phyloP scores from a whole-genome alignment of 2,329 filamentous ascomycete species.

The Thyridium curvatum region DNA sequence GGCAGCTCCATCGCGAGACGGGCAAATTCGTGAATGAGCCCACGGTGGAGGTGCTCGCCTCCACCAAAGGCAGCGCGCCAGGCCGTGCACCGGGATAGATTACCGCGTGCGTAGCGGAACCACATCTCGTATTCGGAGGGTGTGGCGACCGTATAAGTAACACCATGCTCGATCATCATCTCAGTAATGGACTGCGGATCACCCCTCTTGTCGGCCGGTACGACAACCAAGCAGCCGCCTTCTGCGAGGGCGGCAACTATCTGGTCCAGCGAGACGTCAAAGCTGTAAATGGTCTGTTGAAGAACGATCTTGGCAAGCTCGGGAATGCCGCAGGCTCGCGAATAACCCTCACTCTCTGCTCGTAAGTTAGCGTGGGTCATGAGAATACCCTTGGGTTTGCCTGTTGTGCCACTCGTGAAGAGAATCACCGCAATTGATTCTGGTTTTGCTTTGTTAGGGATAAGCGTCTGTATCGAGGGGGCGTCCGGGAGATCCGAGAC shows the following conservation, averaged over 20 bases:
- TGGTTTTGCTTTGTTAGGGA: no score
- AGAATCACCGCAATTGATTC: slow-evolving; percentile 18
- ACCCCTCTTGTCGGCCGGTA: slow-evolving; percentile 12
- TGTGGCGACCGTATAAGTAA: slow-evolving; percentile 26
- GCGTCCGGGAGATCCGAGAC: no score
- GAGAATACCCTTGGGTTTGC: slow-evolving; percentile 33
- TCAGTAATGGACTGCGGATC: slow-evolving; percentile 22
- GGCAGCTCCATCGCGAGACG: neutral
- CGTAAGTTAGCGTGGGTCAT: slow-evolving; percentile 20
- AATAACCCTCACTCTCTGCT: slow-evolving; percentile 17
- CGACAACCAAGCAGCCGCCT: slow-evolving; percentile 20
- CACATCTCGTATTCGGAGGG: slow-evolving; percentile 26
- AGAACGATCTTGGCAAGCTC: slow-evolving; percentile 15
- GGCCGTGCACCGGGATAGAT: no score
- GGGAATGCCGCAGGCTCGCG: slow-evolving; percentile 8
- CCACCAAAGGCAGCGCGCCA: no score
- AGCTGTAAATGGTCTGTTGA: slow-evolving; percentile 25
- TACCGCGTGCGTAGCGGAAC: slow-evolving; percentile 8
- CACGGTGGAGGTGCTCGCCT: no score
- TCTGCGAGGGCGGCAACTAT: slow-evolving; percentile 16
- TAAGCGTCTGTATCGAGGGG: no score
- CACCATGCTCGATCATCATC: slow-evolving; percentile 18
- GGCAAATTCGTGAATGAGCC: slow-evolving; percentile 6
- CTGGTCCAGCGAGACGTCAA: slow-evolving; percentile 28
- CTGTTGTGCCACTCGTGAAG: slow-evolving; percentile 24